Evolutionary conservation across 352 stramenopile genomes (phyloP).

Genomic region (Pythium rhizo-oryzae): DNA sequence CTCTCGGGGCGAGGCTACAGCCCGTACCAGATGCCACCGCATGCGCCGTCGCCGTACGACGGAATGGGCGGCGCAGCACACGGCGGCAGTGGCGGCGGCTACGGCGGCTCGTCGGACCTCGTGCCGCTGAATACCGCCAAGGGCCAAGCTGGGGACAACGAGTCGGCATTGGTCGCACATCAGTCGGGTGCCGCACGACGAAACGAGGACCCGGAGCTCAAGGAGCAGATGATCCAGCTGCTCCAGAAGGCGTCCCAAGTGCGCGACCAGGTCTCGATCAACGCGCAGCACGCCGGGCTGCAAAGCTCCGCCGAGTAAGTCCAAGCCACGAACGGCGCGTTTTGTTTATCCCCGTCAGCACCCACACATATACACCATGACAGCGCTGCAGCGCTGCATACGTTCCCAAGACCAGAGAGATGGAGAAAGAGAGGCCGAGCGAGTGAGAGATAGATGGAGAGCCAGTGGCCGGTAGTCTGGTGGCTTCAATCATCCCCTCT

Average conservation of each 20-base stretch:
- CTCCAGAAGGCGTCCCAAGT: conserved; percentile 83
- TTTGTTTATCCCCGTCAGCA: too few relatives aligned
- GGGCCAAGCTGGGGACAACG: conserved; percentile 21
- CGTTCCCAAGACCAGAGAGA: too few relatives aligned
- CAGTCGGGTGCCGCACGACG: conserved; percentile 24
- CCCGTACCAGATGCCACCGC: conserved; percentile 11
- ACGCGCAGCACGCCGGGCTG: conserved; percentile 61
- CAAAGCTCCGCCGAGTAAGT: conserved; percentile 74
- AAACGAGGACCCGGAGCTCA: conserved; percentile 74
- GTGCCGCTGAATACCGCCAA: conserved; percentile 63
- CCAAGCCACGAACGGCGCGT: neutral
- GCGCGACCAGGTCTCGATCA: conserved; percentile 71
- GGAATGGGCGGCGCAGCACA: too few relatives aligned
- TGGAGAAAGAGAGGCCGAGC: too few relatives aligned
- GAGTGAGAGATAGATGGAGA: too few relatives aligned
- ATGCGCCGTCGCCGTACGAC: conserved; percentile 8
- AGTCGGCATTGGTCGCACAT: conserved; percentile 48
- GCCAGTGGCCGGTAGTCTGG: too few relatives aligned
- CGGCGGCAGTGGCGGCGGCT: neutral
- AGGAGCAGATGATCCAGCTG: conserved; percentile 88
- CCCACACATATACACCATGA: too few relatives aligned
- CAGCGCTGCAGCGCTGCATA: too few relatives aligned
- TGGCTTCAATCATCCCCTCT: too few relatives aligned
- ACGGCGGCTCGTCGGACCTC: conserved; percentile 57
- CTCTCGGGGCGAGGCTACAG: conserved; percentile 25